Conservation (phyloP, 805 yeast species). For the Schizosaccharomyces octosporus region DNA sequence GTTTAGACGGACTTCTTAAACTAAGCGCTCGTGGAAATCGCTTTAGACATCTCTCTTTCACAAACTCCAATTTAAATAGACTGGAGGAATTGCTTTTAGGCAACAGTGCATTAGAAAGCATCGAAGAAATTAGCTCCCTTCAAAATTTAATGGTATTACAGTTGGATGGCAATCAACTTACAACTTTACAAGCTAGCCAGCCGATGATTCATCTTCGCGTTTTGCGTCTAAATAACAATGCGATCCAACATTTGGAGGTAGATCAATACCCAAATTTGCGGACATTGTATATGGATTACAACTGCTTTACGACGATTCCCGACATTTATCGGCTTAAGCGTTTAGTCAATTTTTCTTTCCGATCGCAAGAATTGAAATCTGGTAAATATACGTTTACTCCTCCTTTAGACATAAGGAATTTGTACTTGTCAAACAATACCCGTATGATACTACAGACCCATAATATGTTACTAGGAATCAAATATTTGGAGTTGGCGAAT, state of each 20-base stretch:
- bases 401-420: slow-evolving; percentile 13
- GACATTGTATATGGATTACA: slow-evolving; percentile 9
- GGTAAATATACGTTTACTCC: slow-evolving; percentile 2
- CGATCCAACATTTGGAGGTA: slow-evolving; percentile 5
- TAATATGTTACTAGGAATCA: slow-evolving; percentile 13
- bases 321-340: slow-evolving; percentile 15
- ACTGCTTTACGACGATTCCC: slow-evolving; percentile 11
- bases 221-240: slow-evolving; percentile 20
- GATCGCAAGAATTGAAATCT: slow-evolving; percentile 6
- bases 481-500: slow-evolving; percentile 12
- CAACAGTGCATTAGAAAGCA: slow-evolving; percentile 8
- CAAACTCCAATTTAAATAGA: slow-evolving; percentile 6
- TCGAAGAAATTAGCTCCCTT: slow-evolving; percentile 11
- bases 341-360: slow-evolving; percentile 19
- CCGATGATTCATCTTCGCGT: slow-evolving; percentile 17
- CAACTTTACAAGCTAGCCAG: slow-evolving; percentile 4
- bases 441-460: slow-evolving; percentile 6
- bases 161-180: slow-evolving; percentile 11
- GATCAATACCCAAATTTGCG: slow-evolving; percentile 9
- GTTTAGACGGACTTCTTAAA: slow-evolving; percentile 14
- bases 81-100: slow-evolving; percentile 11
- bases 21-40: slow-evolving; percentile 11
- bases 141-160: slow-evolving; percentile 17
- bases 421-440: slow-evolving; percentile 20
- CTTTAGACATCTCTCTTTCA: slow-evolving; percentile 9